Base-by-base conservation (phyloP, 2,329 filamentous ascomycete genomes). In the Fusarium cicatricum region DNA sequence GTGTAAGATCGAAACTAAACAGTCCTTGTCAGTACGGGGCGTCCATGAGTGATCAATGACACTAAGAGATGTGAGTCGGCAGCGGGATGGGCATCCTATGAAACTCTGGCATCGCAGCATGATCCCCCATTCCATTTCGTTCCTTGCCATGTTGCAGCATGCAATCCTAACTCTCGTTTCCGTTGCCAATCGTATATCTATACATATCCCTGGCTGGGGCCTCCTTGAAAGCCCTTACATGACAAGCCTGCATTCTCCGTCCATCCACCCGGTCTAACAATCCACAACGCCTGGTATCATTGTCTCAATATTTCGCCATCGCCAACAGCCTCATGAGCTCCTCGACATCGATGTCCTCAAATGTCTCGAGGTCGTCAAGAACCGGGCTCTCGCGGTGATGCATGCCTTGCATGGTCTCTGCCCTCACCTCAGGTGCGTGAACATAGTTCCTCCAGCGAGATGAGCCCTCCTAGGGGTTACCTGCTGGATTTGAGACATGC, bases 81-180 rank as follows among this genome's bases (percentile, higher is more conserved):
- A 59, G 41, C 45, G 56, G 55, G 48, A 65, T 59, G 53, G 63
- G 64, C 60, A 53, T 65, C 62, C 66, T 59, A 56, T 59, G 48
- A 57, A 64, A 66, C 64, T 64, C 62, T 69, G 64, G 52, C 68
- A 70, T 62, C 67, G 54, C 55, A 51, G 55, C 67, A 58, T 62
- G 59, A 62, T 61, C 65, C 64, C 55, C 66, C 67, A 28, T 68
- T 69, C 66, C 66, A 68, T 68, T 69, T 64, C 64, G 57, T 60
- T 66, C 63, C 64, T 60, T 55, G 53, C 54, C 55, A 39, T 63
- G 52, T 26, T 58, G 45, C 54, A 46, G 33, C 54, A 52, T 62
- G 37, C 45, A 66, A 38, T 47, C 66, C 64, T 65, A 66, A 65
- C 52, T 55, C 60, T 55, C 58, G 41, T 54, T 42, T 60, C 55